These are phyloP conservation scores for Monoraphidium neglectum DNA, from an alignment of 139 green algal genomes.

Conservation along the genomic window DNA sequence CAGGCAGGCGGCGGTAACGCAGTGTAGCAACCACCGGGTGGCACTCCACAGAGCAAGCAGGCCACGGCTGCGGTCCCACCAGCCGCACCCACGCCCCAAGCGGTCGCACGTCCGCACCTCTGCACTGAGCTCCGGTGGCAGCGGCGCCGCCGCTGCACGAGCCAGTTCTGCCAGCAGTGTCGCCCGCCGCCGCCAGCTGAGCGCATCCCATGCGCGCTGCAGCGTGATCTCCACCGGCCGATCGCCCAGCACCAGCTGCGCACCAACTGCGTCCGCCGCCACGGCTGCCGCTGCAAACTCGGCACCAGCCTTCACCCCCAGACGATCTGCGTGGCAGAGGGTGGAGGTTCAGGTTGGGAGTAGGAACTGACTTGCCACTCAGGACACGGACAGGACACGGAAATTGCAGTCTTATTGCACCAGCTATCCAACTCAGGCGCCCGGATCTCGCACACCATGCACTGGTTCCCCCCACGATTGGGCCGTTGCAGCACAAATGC, in stretches of 20 bases:
- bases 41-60: background rate
- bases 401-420: too few species aligned
- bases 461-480: too few species aligned
- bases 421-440: too few species aligned
- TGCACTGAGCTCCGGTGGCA: background rate
- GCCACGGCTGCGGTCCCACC: background rate
- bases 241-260: constrained; percentile 84
- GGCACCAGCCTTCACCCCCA: constrained; percentile 36
- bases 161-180: constrained; percentile 53
- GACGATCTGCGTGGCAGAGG: constrained; percentile 1
- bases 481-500: constrained; percentile 1
- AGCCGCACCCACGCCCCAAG: background rate
- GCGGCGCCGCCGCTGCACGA: background rate
- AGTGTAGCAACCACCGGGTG: background rate
- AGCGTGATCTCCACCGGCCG: constrained; percentile 86
- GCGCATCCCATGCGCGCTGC: constrained; percentile 62
- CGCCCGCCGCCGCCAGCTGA: constrained; percentile 34
- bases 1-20: background rate
- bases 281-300: constrained; percentile 68
- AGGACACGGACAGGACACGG: too few species aligned
- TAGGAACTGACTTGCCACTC: too few species aligned
- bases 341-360: too few species aligned
- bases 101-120: background rate
- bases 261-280: constrained; percentile 44
- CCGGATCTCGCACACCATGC: too few species aligned